A percentile compares a stretch with the other conserved stretches of the same genome.
Evolutionary conservation across 495 filamentous ascomycete genomes (phyloP).

Genomic region (Daldinia grandis): DNA sequence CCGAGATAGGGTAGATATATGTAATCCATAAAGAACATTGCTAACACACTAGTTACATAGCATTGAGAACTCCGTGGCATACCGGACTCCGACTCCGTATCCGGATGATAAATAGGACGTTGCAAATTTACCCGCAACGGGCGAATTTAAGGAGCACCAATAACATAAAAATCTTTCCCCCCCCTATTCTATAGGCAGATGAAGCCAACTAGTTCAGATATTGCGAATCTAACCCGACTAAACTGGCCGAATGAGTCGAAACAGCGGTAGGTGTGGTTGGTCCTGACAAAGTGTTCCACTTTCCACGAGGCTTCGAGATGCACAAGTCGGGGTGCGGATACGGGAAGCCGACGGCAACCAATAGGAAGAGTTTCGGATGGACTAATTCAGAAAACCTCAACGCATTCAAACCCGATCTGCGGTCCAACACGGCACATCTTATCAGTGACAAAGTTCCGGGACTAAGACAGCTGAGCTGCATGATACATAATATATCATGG

Average conservation of each 20-base stretch:
- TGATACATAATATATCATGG: not conserved
- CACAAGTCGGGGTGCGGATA: conserved; percentile 19
- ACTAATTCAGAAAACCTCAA: not conserved
- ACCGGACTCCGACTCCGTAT: not conserved
- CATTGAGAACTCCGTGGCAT: not conserved
- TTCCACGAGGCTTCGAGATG: conserved; percentile 31
- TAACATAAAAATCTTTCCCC: not conserved
- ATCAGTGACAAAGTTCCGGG: not conserved
- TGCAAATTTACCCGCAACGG: not conserved
- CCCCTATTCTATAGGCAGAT: not conserved
- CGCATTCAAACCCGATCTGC: not conserved
- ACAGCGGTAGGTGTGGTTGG: not conserved
- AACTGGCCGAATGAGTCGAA: not conserved
- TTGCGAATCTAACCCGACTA: not conserved
- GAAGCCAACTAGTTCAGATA: not conserved
- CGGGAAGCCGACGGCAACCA: not conserved
- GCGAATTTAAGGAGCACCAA: not conserved
- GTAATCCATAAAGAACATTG: not conserved
- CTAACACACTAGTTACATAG: no score
- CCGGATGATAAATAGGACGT: not conserved
- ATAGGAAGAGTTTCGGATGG: conserved; percentile 12
- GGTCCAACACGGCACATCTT: not conserved
- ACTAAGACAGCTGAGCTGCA: not conserved
- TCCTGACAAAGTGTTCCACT: not conserved
- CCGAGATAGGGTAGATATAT: not conserved